These are phyloP conservation scores for Mycena venus DNA, from an alignment of 768 basidiomycete genomes.

Conservation along the genomic window DNA sequence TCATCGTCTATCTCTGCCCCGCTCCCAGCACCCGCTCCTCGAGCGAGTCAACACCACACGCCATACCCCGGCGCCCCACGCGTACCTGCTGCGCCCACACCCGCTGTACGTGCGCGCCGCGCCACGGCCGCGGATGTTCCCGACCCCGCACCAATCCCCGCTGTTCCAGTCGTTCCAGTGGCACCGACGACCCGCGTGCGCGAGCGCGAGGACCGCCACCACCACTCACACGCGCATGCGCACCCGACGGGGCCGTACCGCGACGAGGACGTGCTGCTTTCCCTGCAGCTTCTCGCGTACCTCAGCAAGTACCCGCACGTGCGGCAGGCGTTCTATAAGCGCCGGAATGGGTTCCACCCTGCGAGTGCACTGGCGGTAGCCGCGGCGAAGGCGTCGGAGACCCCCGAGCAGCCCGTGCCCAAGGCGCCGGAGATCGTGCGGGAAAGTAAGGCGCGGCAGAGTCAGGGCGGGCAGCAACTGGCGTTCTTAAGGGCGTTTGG, in stretches of 20 bases:
- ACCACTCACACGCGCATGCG: conserved; percentile 47
- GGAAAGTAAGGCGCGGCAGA: conserved; percentile 23
- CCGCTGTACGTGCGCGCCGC: conserved; percentile 20
- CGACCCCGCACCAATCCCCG: conserved; percentile 39
- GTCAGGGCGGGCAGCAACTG: conserved; percentile 19
- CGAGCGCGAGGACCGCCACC: conserved; percentile 45
- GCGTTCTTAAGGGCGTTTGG: conserved; percentile 28
- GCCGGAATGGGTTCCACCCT: conserved; percentile 84
- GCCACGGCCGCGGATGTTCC: conserved; percentile 35
- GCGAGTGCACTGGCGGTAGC: conserved; percentile 61
- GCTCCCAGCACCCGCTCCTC: conserved; percentile 44
- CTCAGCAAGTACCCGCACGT: conserved; percentile 99
- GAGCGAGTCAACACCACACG: conserved; percentile 37
- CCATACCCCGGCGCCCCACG: conserved; percentile 82
- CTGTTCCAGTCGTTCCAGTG: conserved; percentile 43
- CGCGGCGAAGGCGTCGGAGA: conserved; percentile 35
- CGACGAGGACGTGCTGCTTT: conserved; percentile 93
- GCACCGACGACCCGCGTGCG: conserved; percentile 24
- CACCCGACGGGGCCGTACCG: conserved; percentile 76
- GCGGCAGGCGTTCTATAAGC: conserved; percentile 94
- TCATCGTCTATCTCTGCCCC: conserved; percentile 47
- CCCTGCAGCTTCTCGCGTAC: conserved; percentile 94
- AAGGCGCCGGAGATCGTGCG: conserved; percentile 43
- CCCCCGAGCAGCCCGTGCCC: conserved; percentile 18
- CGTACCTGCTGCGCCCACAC: conserved; percentile 58